Evolutionary conservation across 192 early-diverging fungal genomes (phyloP), one percentile per base, ranked within the genome.

Genomic region (Phlyctochytrium planicorne): DNA sequence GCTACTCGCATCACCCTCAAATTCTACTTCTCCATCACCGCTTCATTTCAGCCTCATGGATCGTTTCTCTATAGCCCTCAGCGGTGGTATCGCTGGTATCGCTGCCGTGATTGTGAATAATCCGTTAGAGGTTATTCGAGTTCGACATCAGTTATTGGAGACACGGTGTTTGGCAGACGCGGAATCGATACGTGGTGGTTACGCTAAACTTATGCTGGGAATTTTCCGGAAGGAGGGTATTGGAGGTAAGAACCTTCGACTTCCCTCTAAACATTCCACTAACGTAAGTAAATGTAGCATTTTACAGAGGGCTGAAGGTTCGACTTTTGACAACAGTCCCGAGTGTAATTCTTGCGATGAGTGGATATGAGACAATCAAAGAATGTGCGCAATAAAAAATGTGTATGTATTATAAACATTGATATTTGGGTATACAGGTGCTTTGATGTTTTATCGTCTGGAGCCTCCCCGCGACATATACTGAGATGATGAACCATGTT

Each of bases 331-430:
- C 78, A 2, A 78, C 80, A 0, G 63, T 82, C 1, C 80, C 80
- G 17, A 66, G 75, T 29, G 73, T 77, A 0, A 76, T 82, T 63
- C 40, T 82, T 1, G 77, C 80, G 1, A 73, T 82, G 71, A 74
- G 63, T 27, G 80, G 80, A 6, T 82, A 82, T 52, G 76, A 82
- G 36, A 62, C 65, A 14, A 76, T 82, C 25, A 82, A 82, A 65
- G 55, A 60, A 12, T 62, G 50, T 36, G 23, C 68, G 53, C 17
- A 52, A 32, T n/a, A 57, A 67, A n/a, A 53, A 59, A 27, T 60
- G 1, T 60, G 17, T 60, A 27, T 60, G 50, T n/a, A n/a, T n/a
- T n/a, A n/a, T n/a, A n/a, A n/a, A n/a, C n/a, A n/a, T n/a, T n/a
- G n/a, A n/a, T n/a, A n/a, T n/a, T n/a, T n/a, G n/a, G n/a, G n/a